These are phyloP conservation scores for Diplosphaera chodatii DNA, from an alignment of 139 green algal genomes.

Conservation along the genomic window DNA sequence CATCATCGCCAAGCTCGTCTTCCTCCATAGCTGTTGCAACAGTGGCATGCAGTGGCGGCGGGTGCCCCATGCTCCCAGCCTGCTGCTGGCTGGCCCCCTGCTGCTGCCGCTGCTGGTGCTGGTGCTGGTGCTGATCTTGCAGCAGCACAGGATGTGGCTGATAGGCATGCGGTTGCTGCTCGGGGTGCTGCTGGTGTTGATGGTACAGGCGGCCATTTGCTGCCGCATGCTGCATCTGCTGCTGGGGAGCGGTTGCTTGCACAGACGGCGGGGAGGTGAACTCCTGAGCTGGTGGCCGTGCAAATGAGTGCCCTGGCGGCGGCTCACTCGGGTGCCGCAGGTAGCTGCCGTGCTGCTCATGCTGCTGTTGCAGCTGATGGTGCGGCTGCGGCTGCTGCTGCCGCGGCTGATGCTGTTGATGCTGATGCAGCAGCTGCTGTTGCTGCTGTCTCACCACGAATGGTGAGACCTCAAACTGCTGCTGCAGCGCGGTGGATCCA, in stretches of 20 bases:
- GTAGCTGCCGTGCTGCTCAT: not conserved
- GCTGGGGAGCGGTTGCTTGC: too few relatives aligned
- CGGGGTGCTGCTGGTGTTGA: too few relatives aligned
- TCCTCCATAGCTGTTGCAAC: not conserved
- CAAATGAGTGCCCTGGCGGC: not conserved
- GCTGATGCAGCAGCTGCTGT: not conserved
- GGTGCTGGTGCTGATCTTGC: not conserved
- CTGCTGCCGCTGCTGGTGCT: too few relatives aligned
- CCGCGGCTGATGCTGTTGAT: not conserved
- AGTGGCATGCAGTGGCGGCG: too few relatives aligned
- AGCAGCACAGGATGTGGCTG: not conserved
- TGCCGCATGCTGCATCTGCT: too few relatives aligned
- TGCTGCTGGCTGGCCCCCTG: too few relatives aligned
- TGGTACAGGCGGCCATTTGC: too few relatives aligned
- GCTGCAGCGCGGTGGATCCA: not conserved
- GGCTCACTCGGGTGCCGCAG: not conserved
- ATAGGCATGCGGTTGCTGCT: not conserved
- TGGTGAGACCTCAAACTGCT: not conserved
- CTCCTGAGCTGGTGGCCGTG: not conserved
- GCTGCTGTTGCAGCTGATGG: not conserved
- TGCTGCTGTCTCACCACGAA: not conserved
- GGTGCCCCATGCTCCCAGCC: too few relatives aligned
- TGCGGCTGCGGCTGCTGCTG: not conserved
- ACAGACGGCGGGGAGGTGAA: not conserved
- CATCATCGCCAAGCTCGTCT: conserved; percentile 18